Evolutionary conservation across 805 yeast genomes (phyloP), one percentile per base, ranked within the genome.

Genomic region (Priceomyces castillae): DNA sequence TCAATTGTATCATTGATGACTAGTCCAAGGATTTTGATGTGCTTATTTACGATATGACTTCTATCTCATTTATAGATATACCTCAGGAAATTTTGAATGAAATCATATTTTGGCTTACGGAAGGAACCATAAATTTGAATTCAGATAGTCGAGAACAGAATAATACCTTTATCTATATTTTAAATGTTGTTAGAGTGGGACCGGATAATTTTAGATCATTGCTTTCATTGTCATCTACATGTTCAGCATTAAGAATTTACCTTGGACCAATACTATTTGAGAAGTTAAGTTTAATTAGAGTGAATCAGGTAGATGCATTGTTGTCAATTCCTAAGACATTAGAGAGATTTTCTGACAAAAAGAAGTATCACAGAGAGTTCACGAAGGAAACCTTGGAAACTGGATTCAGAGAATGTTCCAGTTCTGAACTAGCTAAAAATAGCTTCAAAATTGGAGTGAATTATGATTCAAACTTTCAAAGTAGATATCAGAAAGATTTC

Each of bases 251-350:
- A 2, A 49, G 69, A 14, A 35, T 30, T 11, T 40, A 49, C 12
- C 39, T 60, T 11, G 64, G 60, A 0, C 53, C 53, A 6, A 18
- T 40, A 2, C 16, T 63, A 15, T 64, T 61, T 40, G 37, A 37
- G 6, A 46, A 47, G 14, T 14, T 57, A 4, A 65, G 69, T 41
- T 45, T 65, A 34, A 50, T 63, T 5, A 41, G 70, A 18, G 33
- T 42, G 17, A 62, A 61, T 41, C 61, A 58, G 40, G 43, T 58
- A 2, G 70, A 65, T 46, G 54, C 59, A 2, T 41, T 61, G 6
- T 42, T 64, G 34, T 48, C 53, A 1, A 44, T 44, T 33, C 64
- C 66, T 17, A 48, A 45, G 30, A 23, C 46, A 3, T 50, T 51
- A 47, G 53, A 55, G 30, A 30, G 40, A 12, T 62, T 48, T 44